Base-by-base conservation (phyloP, 2,329 filamentous ascomycete species). In the Diaporthe vexans region DNA sequence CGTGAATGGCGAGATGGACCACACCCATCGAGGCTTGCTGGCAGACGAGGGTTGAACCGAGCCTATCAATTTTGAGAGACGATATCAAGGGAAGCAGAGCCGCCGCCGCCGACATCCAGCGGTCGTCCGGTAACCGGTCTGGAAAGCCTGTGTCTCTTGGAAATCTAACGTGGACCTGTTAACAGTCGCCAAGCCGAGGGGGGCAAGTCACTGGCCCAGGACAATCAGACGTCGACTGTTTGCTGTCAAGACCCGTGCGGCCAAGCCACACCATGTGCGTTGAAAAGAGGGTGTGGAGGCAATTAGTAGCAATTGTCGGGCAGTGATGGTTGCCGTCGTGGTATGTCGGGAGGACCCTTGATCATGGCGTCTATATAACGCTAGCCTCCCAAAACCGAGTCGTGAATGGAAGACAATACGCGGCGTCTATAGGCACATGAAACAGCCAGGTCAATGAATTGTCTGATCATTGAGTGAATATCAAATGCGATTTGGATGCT, bases 181-280 rank as follows among this genome's bases (percentile, higher is more conserved):
- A 58, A 54, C 48, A 54, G 40, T 57, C 24, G 65, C 65, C 48
- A 59, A 65, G 43, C 6, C n/a, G 17, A 33, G 35, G 19, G 24
- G 19, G 35, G 54, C 33, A n/a, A 19, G 43, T 40, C 40, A 51
- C 40, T 35, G 26, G 58, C 35, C 21, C 37, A 48, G 15, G 54
- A 46, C 33, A 15, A 43, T 59, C 40, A 70, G 9, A 58, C 40
- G 40, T 73, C 33, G 67, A 43, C 7, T 67, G 43, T 59, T 61
- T 46, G 67, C 52, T 74, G 71, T 67, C 58, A 71, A 65, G 10
- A 15, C 59, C 57, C 57, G 71, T 51, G 52, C 61, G 48, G 48
- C 35, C 58, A 73, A 71, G 74, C 74, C 74, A 75, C 74, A 71
- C 48, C 65, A 71, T 71, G 65, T 68, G 35, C 46, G 46, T 43